Percentiles rank a stretch among this genome's conserved stretches.
Conservation (phyloP, 2,329 filamentous ascomycete species). For the Ceratocystis ficicola region DNA sequence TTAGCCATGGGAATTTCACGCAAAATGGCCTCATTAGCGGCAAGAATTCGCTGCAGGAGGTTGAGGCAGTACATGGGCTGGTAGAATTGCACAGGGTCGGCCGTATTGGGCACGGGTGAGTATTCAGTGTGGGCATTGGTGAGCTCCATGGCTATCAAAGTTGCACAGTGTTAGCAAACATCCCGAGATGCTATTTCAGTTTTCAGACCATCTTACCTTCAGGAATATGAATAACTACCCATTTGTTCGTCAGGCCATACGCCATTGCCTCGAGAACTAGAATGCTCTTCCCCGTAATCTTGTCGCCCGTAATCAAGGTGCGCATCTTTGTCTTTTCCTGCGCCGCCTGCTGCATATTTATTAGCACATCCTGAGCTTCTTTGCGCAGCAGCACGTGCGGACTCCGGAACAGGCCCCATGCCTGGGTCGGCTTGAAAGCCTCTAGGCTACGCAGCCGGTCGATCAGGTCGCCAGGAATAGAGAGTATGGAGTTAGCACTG, state of each 20-base stretch:
- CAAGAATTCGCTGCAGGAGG: slow-evolving; percentile 59
- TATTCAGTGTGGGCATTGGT: slow-evolving; percentile 74
- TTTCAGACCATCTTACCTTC: slow-evolving; percentile 53
- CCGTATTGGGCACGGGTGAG: slow-evolving; percentile 48
- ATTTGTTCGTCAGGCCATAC: slow-evolving; percentile 68
- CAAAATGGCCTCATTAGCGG: slow-evolving; percentile 59
- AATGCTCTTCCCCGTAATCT: slow-evolving; percentile 74
- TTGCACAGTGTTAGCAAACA: neutral
- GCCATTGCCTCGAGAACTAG: slow-evolving; percentile 72
- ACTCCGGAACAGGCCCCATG: slow-evolving; percentile 72
- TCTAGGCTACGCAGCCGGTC: slow-evolving; percentile 73
- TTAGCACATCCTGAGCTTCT: slow-evolving; percentile 64
- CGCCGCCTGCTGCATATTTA: slow-evolving; percentile 43
- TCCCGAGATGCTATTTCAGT: neutral
- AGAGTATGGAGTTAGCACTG: slow-evolving; percentile 54
- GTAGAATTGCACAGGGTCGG: slow-evolving; percentile 48
- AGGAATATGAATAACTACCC: slow-evolving; percentile 80
- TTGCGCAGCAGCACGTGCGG: slow-evolving; percentile 67
- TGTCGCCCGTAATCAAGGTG: slow-evolving; percentile 60
- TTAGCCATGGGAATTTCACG: slow-evolving; percentile 36
- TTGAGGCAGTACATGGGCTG: slow-evolving; percentile 68
- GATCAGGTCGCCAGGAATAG: slow-evolving; percentile 55
- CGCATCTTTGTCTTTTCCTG: slow-evolving; percentile 44
- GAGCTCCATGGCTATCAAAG: slow-evolving; percentile 57
- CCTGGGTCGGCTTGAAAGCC: slow-evolving; percentile 82